phyloP scores from a whole-genome alignment of 2,329 filamentous ascomycete species.

The Fusarium foetens region DNA sequence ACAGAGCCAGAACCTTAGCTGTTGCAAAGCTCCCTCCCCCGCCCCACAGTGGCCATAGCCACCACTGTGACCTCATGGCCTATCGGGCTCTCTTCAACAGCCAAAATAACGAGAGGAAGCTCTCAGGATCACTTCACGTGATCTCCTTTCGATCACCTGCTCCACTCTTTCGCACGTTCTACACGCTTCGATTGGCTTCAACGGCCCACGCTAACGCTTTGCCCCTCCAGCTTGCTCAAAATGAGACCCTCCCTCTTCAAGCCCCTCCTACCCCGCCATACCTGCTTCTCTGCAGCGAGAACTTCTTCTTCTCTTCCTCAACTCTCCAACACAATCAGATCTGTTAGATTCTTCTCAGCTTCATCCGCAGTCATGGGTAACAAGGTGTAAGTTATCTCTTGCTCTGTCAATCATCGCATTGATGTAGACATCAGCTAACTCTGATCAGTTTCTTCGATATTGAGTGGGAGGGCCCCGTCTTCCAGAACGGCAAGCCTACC shows the following conservation, averaged over 20 bases:
- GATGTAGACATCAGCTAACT: constrained; percentile 35
- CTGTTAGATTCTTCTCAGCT: constrained; percentile 63
- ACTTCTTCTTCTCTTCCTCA: constrained; percentile 56
- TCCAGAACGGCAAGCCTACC: constrained; percentile 69
- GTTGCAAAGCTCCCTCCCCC: constrained; percentile 29
- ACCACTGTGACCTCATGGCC: constrained; percentile 44
- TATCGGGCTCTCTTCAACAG: constrained; percentile 7
- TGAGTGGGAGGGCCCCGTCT: constrained; percentile 75
- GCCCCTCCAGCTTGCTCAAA: constrained; percentile 56
- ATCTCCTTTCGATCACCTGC: constrained; percentile 31
- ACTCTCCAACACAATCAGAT: constrained; percentile 54
- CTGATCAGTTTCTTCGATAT: constrained; percentile 74
- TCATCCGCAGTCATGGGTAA: constrained; percentile 74
- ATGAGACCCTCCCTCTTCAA: constrained; percentile 58
- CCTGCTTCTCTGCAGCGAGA: constrained; percentile 53
- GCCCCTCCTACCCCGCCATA: constrained; percentile 61
- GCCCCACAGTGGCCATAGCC: constrained; percentile 35
- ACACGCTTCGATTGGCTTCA: constrained; percentile 42
- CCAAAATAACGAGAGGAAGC: constrained; percentile 28
- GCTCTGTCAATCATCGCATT: constrained; percentile 11
- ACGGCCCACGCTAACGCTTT: constrained; percentile 51
- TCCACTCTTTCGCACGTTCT: constrained; percentile 12
- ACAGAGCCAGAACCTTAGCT: constrained; percentile 17
- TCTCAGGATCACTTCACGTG: constrained; percentile 46
- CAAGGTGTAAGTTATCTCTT: constrained; percentile 68